Evolutionary conservation across 1,284 basidiomycete genomes (phyloP).

Genomic region (Athelia psychrophila): DNA sequence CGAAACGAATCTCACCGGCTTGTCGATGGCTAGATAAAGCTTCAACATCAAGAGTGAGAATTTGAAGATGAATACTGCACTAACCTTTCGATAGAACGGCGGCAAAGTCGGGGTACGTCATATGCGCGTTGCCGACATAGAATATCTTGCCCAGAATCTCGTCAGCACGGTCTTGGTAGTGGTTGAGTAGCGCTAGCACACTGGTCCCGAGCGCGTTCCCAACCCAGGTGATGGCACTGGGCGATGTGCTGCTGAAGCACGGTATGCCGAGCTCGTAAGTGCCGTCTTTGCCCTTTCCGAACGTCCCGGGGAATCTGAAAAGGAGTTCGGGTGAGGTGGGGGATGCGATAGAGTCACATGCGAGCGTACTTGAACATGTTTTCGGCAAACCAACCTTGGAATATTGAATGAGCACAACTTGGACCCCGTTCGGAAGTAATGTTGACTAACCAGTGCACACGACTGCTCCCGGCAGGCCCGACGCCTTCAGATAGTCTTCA

Average conservation of each 20-base stretch:
- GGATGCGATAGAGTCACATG: background rate
- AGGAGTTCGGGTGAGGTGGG: background rate
- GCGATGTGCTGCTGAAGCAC: slow-evolving; percentile 12
- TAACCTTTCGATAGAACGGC: slow-evolving; percentile 17
- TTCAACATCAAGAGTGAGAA: background rate
- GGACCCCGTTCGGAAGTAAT: too few species aligned
- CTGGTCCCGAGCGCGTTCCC: slow-evolving; percentile 23
- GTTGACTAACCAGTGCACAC: too few species aligned
- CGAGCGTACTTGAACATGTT: slow-evolving; percentile 24
- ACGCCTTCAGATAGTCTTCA: slow-evolving; percentile 23
- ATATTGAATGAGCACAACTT: background rate
- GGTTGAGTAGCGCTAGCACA: slow-evolving; percentile 24
- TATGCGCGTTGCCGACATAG: slow-evolving; percentile 21
- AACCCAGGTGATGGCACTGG: slow-evolving; percentile 24
- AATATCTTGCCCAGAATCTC: slow-evolving; percentile 21
- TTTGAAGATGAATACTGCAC: background rate
- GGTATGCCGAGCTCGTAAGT: slow-evolving; percentile 18
- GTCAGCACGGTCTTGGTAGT: slow-evolving; percentile 19
- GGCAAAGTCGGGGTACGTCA: slow-evolving; percentile 18
- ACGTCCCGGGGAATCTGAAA: slow-evolving; percentile 2
- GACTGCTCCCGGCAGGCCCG: slow-evolving; percentile 21
- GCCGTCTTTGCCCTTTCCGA: slow-evolving; percentile 11
- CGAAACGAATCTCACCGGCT: slow-evolving; percentile 20
- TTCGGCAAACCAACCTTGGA: slow-evolving; percentile 24
- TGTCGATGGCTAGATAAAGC: slow-evolving; percentile 18